Percentiles rank a stretch among this genome's conserved stretches.
These are phyloP conservation scores for Kazachstania africana DNA, from an alignment of 805 yeast genomes.

Conservation along the genomic window DNA sequence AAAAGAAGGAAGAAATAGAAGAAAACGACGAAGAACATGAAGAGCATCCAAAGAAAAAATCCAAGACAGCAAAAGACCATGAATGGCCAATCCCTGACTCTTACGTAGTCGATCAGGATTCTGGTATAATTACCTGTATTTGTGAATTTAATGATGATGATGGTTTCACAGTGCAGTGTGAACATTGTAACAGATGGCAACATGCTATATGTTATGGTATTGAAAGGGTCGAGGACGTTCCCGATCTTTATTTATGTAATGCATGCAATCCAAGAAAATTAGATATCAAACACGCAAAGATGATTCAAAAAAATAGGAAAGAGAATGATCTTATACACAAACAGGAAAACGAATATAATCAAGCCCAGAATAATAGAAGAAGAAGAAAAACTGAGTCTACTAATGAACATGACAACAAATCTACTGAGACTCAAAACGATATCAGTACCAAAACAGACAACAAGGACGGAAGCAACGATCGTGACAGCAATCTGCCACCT, in stretches of 20 bases:
- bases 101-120: constrained; percentile 65
- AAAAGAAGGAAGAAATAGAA: constrained; percentile 3
- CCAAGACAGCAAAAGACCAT: neutral
- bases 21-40: constrained; percentile 1
- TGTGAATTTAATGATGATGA: constrained; percentile 84
- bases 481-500: neutral
- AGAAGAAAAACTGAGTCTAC: constrained; percentile 14
- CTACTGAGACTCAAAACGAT: constrained; percentile 3
- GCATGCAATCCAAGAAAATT: constrained; percentile 49
- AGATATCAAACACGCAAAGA: constrained; percentile 34
- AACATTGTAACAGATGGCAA: constrained; percentile 86
- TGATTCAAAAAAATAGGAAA: constrained; percentile 23
- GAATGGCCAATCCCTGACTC: constrained; percentile 27
- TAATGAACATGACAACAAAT: neutral
- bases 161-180: constrained; percentile 92
- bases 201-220: constrained; percentile 87
- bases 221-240: constrained; percentile 57
- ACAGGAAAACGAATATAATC: constrained; percentile 4
- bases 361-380: constrained; percentile 1
- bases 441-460: constrained; percentile 6
- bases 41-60: constrained; percentile 1
- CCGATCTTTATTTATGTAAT: constrained; percentile 74
- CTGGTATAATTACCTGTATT: constrained; percentile 80
- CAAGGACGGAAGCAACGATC: neutral
- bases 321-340: neutral